These are phyloP conservation scores for Eucalyptus marginata DNA, from an alignment of 345 rosid genomes.

Conservation along the genomic window DNA sequence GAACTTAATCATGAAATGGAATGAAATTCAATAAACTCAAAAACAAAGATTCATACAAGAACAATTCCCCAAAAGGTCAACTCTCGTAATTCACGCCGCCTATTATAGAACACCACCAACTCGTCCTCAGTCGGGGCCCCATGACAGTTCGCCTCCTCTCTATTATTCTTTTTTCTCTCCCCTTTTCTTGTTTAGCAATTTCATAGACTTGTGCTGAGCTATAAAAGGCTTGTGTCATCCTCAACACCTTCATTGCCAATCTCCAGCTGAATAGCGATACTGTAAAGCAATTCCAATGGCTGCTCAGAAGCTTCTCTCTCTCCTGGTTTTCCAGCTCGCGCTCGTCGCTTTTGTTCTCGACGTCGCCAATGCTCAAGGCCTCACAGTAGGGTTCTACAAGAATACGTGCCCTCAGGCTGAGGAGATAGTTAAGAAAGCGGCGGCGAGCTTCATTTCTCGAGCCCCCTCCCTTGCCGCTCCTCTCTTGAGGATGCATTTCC, in stretches of 20 bases:
- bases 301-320: conserved; percentile 13
- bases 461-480: conserved; percentile 40
- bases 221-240: neutral
- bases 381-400: conserved; percentile 43
- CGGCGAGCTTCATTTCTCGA: conserved; percentile 7
- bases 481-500: conserved; percentile 59
- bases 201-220: neutral
- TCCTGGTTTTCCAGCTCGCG: conserved; percentile 9
- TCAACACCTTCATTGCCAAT: neutral
- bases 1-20: neutral
- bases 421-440: conserved; percentile 12
- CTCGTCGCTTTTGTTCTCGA: conserved; percentile 3
- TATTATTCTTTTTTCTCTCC: neutral
- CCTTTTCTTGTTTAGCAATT: neutral
- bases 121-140: neutral
- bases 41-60: neutral
- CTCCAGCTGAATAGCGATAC: neutral
- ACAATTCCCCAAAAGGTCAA: neutral
- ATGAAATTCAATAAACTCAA: neutral
- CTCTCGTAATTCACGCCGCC: neutral
- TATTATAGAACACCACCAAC: neutral
- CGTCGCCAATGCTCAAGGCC: conserved; percentile 1
- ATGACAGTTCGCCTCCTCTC: neutral
- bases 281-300: conserved; percentile 10
- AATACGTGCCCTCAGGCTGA: conserved; percentile 38